These are phyloP conservation scores for Coniochaeta ligniaria DNA, from an alignment of 2,329 filamentous ascomycete genomes.

Conservation along the genomic window DNA sequence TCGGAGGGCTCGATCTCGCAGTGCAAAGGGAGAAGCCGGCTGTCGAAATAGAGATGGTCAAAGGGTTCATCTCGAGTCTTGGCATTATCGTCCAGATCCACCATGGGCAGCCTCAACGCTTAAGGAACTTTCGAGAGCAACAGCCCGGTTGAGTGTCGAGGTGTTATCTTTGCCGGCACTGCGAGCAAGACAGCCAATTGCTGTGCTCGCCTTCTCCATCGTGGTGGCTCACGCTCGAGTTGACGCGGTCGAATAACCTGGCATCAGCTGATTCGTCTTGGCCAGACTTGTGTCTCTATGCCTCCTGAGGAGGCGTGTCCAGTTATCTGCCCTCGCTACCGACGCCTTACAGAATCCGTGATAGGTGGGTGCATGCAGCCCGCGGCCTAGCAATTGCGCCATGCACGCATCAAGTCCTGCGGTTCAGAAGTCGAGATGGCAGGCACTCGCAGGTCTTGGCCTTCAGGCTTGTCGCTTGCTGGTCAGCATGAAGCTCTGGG, in stretches of 20 bases:
- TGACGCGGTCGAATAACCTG: conserved; percentile 7
- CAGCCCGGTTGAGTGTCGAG: conserved; percentile 4
- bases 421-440: neutral
- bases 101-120: neutral
- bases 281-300: conserved; percentile 1
- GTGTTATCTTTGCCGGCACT: conserved; percentile 3
- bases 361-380: neutral
- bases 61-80: neutral
- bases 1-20: neutral
- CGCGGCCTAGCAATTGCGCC: neutral
- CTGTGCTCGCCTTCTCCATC: conserved; percentile 6
- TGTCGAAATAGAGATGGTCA: neutral
- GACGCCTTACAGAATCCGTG: neutral
- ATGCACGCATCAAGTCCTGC: neutral
- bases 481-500: neutral
- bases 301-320: neutral
- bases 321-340: neutral
- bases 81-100: neutral
- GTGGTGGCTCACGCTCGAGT: conserved; percentile 2
- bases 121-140: neutral
- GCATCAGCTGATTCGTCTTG: conserved; percentile 16
- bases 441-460: neutral
- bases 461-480: neutral
- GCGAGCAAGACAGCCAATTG: conserved; percentile 10
- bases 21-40: neutral